Base-by-base conservation (phyloP, 2,329 filamentous ascomycete species). In the Lachnellula hyalina region DNA sequence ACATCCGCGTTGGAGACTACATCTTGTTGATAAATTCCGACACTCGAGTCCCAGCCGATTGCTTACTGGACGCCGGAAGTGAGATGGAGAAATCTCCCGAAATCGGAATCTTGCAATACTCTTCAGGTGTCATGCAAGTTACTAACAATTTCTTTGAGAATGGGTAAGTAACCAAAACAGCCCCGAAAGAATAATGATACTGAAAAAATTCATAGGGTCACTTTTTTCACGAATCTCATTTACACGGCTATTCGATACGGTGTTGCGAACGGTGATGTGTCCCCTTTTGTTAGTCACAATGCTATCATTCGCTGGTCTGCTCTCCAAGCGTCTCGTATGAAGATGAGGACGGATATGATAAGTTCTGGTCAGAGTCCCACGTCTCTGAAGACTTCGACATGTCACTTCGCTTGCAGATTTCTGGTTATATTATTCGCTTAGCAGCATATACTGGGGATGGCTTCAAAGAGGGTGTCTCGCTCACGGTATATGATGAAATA, bases 371-470 rank as follows among this genome's bases (percentile, higher is more conserved):
- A 7, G 87, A 90, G 67, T 78, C 77, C 4, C 85, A 87, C 63
- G 87, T 90, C 0, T 90, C 86, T 0, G 87, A 90, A 59, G 87
- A 90, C 63, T 90, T 90, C 53, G 87, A 90, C 58, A 87, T 90
- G 72, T 80, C 85, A 5, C 76, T 90, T 0, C 84, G 87, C 40
- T 76, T 90, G 2, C 87, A 90, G 68, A 82, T 80, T 59, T 74
- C 74, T n/a, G 85, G 86, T 17, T 88, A 86, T 69, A 76, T 82
- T 34, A 80, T 89, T 46, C 84, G 87, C 6, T 75, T 90, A 1
- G 87, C 81, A 17, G 79, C 83, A 0, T 90, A 88, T 73, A 81
- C 84, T 52, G 81, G 81, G 28, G 80, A 84, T 3, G 85, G 82
- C 6, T 90, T 90, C 72, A 82, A 89, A 63, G 86, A 89, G 62